phyloP scores from a whole-genome alignment of 2,329 filamentous ascomycete genomes.

The Cytospora chrysosperma region DNA sequence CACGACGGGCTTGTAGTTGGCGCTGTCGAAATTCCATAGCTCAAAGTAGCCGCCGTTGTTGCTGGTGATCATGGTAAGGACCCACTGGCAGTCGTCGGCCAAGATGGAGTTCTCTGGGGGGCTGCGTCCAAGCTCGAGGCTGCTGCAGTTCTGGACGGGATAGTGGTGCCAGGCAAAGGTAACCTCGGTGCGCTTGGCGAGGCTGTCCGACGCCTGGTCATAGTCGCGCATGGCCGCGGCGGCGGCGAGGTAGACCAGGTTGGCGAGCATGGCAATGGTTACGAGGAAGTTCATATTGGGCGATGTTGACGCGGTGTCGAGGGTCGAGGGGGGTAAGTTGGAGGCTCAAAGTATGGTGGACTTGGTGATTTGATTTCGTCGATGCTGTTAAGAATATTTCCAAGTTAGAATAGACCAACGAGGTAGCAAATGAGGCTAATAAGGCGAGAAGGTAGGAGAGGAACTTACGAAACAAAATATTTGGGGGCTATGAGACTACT shows the following conservation, averaged over 20 bases:
- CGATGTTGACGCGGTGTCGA: not conserved
- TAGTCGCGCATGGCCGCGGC: not conserved
- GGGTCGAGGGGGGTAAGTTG: too few relatives aligned
- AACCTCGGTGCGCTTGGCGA: slow-evolving; percentile 11
- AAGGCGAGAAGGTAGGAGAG: too few relatives aligned
- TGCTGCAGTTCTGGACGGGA: slow-evolving; percentile 16
- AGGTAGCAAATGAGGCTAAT: not conserved
- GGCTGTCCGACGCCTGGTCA: not conserved
- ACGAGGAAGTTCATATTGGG: not conserved
- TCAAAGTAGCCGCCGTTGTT: slow-evolving; percentile 21
- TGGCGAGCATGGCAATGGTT: not conserved
- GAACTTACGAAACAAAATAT: too few relatives aligned
- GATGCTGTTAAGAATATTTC: not conserved
- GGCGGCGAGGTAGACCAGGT: not conserved
- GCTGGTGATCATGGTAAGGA: not conserved
- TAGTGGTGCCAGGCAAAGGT: slow-evolving; percentile 3
- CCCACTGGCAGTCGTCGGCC: slow-evolving; percentile 1
- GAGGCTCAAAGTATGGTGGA: too few relatives aligned
- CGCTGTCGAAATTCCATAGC: slow-evolving; percentile 14
- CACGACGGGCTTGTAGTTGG: slow-evolving; percentile 7
- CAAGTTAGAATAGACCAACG: not conserved
- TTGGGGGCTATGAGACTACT: too few relatives aligned
- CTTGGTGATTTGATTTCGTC: not conserved
- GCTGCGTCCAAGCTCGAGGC: not conserved
- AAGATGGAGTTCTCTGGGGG: not conserved